phyloP scores from a whole-genome alignment of 2,329 filamentous ascomycete genomes.

The Cytospora piceicola region DNA sequence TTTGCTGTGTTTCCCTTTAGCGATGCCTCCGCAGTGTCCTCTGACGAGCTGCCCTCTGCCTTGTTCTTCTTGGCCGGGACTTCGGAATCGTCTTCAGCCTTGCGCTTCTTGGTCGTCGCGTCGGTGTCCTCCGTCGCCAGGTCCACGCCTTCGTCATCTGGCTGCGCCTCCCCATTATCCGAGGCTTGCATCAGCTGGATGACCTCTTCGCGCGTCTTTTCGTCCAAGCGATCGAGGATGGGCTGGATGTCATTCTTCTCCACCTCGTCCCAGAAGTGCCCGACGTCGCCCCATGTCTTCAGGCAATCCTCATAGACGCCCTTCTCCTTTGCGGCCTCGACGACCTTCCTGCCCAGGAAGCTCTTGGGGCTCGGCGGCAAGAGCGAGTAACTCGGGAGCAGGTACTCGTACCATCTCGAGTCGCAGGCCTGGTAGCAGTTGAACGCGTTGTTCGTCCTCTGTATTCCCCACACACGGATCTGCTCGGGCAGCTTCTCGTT shows the following conservation, averaged over 20 bases:
- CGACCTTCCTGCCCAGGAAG: conserved; percentile 80
- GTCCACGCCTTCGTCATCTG: conserved; percentile 30
- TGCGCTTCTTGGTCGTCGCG: conserved; percentile 22
- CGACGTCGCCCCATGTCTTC: conserved; percentile 74
- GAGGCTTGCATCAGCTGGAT: conserved; percentile 61
- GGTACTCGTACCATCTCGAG: conserved; percentile 94
- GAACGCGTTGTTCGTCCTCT: conserved; percentile 86
- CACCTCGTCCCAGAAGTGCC: conserved; percentile 79
- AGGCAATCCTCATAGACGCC: conserved; percentile 71
- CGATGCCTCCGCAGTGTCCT: conserved; percentile 23
- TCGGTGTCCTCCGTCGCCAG: neutral
- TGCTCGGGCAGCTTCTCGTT: conserved; percentile 83
- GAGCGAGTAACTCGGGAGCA: conserved; percentile 91
- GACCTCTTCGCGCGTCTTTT: conserved; percentile 65
- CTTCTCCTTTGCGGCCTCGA: conserved; percentile 74
- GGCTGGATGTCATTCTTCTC: conserved; percentile 82
- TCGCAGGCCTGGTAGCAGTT: conserved; percentile 95
- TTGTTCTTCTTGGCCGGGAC: conserved; percentile 19
- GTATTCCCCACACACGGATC: conserved; percentile 93
- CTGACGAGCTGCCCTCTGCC: conserved; percentile 23
- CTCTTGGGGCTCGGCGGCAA: conserved; percentile 89
- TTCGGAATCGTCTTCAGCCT: conserved; percentile 25
- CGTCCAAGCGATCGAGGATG: conserved; percentile 64
- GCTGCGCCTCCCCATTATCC: conserved; percentile 30
- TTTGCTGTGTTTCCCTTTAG: neutral